phyloP scores from a whole-genome alignment of 75 land plant genomes.

The Gnetum montanum region DNA sequence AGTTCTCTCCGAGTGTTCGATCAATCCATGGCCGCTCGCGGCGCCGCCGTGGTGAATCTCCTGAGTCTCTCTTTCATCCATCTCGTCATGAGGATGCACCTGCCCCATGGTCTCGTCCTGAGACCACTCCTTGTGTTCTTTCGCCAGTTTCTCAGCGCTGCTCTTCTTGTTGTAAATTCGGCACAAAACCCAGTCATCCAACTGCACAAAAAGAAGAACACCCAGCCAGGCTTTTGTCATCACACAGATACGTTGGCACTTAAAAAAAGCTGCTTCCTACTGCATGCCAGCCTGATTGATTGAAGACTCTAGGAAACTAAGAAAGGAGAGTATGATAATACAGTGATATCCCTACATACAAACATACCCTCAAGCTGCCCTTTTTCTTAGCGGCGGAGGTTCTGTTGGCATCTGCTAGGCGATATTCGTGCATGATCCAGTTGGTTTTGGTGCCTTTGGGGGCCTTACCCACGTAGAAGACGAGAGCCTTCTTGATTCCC shows the following conservation, averaged over 20 bases:
- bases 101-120: background rate
- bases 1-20: slow-evolving; percentile 8
- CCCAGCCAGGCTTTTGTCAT: background rate
- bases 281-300: background rate
- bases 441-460: slow-evolving; percentile 19
- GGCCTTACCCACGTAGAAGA: slow-evolving; percentile 11
- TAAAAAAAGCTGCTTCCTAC: background rate
- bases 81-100: background rate
- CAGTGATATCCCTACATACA: no score
- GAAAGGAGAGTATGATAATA: background rate
- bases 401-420: slow-evolving; percentile 7
- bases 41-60: background rate
- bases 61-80: slow-evolving; percentile 15
- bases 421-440: slow-evolving; percentile 18
- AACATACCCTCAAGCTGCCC: slow-evolving; percentile 6
- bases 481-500: slow-evolving; percentile 14
- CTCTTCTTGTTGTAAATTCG: slow-evolving; percentile 62
- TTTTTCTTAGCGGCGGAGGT: slow-evolving; percentile 9
- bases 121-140: slow-evolving; percentile 4
- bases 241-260: background rate
- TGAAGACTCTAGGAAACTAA: background rate
- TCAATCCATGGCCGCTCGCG: background rate
- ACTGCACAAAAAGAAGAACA: slow-evolving; percentile 15
- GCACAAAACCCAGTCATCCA: slow-evolving; percentile 59
- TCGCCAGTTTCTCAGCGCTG: slow-evolving; percentile 14